phyloP scores from a whole-genome alignment of 345 rosid species.

The Eucalyptus sp. region DNA sequence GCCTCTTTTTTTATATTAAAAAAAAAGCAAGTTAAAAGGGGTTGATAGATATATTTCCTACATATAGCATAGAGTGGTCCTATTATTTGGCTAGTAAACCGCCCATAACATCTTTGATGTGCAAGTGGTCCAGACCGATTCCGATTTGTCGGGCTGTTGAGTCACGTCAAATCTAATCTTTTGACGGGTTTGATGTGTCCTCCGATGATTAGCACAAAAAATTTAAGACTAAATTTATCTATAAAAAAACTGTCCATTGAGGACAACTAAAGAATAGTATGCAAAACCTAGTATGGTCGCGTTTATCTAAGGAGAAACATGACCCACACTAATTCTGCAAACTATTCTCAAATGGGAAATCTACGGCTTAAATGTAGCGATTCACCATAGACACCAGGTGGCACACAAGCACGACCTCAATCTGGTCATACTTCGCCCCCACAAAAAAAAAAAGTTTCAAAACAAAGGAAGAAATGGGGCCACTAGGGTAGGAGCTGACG shows the following conservation, averaged over 20 bases:
- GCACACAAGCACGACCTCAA: background rate
- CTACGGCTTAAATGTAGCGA: background rate
- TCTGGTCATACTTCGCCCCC: background rate
- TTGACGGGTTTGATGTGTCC: background rate
- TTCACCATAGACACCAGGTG: background rate
- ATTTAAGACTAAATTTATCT: background rate
- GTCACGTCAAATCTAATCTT: background rate
- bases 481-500: background rate
- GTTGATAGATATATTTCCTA: background rate
- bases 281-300: background rate
- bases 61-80: background rate
- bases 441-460: too few species aligned
- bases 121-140: background rate
- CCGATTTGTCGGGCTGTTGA: accelerated
- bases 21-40: background rate
- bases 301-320: background rate
- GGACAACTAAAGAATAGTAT: background rate
- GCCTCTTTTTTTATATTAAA: background rate
- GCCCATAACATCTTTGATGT: background rate
- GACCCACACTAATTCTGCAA: background rate
- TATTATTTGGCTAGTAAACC: background rate
- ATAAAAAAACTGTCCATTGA: too few species aligned
- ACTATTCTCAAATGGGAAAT: background rate
- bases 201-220: accelerated
- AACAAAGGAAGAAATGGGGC: background rate